Base-by-base conservation (phyloP, 2,329 filamentous ascomycete species). In the Fusarium temperatum region DNA sequence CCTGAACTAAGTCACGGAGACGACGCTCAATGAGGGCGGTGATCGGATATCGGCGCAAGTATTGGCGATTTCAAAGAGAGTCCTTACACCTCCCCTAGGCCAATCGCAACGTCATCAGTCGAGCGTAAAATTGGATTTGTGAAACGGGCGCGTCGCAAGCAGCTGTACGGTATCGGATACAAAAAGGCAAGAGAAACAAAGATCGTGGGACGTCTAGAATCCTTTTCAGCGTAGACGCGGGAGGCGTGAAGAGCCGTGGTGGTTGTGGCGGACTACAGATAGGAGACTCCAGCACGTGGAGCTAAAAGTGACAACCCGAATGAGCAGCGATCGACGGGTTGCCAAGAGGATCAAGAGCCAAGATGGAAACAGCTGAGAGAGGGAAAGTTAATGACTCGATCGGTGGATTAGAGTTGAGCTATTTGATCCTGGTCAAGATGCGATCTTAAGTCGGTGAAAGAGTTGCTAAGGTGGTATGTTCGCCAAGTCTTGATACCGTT, bases 261-360 rank as follows among this genome's bases (percentile, higher is more conserved):
- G 62, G 68, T 73, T 74, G 70, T 75, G 68, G 72, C 67, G 63
- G 76, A 42, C 62, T 64, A 62, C 72, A 73, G 64, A 78, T 74
- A 77, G 75, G 75, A 75, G 76, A 66, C 62, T 60, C 62, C 74
- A 64, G 75, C 77, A 77, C 72, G 77, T 78, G 76, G 76, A 78
- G 71, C 69, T 74, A 54, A 62, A 57, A 73, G 67, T 57, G 55
- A 66, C 73, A 57, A 71, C 74, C 75, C 70, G 66, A 76, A 67
- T 61, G 54, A 76, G 73, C 53, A 78, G 73, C 73, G 76, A 78
- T 78, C 72, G 64, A 74, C 76, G 66, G 54, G 45, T 11, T 36
- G 66, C 44, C 63, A 56, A 58, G 50, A 70, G 54, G 45, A 61
- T 32, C 45, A 47, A 39, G 63, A 48, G 36, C 57, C 38, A 59